Evolutionary conservation across 2,329 filamentous ascomycete genomes (phyloP).

Genomic region (Calonectria naviculata): DNA sequence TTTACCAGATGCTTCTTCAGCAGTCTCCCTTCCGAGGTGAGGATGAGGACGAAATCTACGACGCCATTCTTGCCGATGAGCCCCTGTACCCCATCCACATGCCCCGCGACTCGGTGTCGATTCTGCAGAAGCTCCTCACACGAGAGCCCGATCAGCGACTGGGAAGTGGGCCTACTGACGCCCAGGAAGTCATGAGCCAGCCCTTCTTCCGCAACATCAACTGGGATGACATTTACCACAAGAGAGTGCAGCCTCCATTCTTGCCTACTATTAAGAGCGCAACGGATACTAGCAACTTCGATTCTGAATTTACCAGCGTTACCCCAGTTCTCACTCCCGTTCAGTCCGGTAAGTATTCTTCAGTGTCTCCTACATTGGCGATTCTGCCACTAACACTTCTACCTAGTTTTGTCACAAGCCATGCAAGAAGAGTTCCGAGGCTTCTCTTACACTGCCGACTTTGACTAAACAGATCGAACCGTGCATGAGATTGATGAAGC

Average conservation of each 20-base stretch:
- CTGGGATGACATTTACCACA: slow-evolving; percentile 99
- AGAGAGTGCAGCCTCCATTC: slow-evolving; percentile 90
- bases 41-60: slow-evolving; percentile 99
- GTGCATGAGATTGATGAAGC: slow-evolving; percentile 30
- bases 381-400: slow-evolving; percentile 37
- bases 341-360: slow-evolving; percentile 83
- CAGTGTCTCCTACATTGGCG: neutral
- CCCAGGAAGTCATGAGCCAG: slow-evolving; percentile 98
- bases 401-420: slow-evolving; percentile 88
- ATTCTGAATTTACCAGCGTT: slow-evolving; percentile 97
- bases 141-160: slow-evolving; percentile 93
- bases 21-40: slow-evolving; percentile 99
- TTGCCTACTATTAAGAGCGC: slow-evolving; percentile 88
- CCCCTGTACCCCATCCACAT: slow-evolving; percentile 98
- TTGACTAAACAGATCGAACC: slow-evolving; percentile 65
- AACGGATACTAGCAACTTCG: slow-evolving; percentile 99
- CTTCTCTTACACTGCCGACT: slow-evolving; percentile 97
- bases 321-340: slow-evolving; percentile 97
- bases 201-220: slow-evolving; percentile 98
- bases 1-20: slow-evolving; percentile 99
- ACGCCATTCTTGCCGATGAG: slow-evolving; percentile 97
- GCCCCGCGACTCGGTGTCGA: slow-evolving; percentile 97
- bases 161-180: slow-evolving; percentile 94
- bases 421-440: slow-evolving; percentile 99
- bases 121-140: slow-evolving; percentile 95